Conservation (phyloP, 768 basidiomycete species). For the Amylocystis lapponica region DNA sequence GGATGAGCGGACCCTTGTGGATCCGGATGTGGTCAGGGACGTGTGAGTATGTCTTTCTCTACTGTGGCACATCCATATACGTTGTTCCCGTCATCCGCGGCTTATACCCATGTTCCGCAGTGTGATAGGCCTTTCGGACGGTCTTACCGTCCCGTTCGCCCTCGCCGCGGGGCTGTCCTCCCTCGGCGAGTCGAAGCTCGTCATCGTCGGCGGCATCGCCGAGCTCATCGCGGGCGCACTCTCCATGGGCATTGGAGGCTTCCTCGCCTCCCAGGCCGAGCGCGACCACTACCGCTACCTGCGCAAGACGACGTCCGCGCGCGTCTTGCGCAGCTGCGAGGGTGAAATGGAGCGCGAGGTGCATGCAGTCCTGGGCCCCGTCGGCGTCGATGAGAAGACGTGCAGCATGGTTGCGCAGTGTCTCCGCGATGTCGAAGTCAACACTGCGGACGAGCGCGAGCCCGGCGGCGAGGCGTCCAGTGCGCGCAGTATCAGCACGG, state of each 20-base stretch:
- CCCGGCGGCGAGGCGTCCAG: constrained; percentile 7
- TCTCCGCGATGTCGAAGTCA: constrained; percentile 62
- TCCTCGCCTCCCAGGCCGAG: constrained; percentile 95
- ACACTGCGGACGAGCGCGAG: constrained; percentile 16
- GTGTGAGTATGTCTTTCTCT: constrained; percentile 46
- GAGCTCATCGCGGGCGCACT: constrained; percentile 96
- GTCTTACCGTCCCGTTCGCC: constrained; percentile 89
- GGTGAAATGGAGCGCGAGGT: constrained; percentile 98
- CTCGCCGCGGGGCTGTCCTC: constrained; percentile 86
- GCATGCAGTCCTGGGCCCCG: constrained; percentile 75
- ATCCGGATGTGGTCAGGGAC: constrained; percentile 85
- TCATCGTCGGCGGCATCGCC: constrained; percentile 90
- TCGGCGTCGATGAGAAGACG: constrained; percentile 83
- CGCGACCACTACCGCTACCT: constrained; percentile 91
- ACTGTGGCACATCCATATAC: background rate
- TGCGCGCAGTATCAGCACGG: constrained; percentile 16
- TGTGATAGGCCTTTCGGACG: constrained; percentile 87
- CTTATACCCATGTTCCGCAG: constrained; percentile 31
- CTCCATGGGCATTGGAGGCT: constrained; percentile 98
- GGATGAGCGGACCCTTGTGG: constrained; percentile 74
- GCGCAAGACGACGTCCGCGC: constrained; percentile 62
- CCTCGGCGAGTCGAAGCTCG: constrained; percentile 84
- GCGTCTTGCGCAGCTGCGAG: constrained; percentile 84
- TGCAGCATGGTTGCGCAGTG: constrained; percentile 74
- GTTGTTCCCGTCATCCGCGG: background rate